phyloP scores from a whole-genome alignment of 2,329 filamentous ascomycete genomes.

The Ampelomyces quisqualis region DNA sequence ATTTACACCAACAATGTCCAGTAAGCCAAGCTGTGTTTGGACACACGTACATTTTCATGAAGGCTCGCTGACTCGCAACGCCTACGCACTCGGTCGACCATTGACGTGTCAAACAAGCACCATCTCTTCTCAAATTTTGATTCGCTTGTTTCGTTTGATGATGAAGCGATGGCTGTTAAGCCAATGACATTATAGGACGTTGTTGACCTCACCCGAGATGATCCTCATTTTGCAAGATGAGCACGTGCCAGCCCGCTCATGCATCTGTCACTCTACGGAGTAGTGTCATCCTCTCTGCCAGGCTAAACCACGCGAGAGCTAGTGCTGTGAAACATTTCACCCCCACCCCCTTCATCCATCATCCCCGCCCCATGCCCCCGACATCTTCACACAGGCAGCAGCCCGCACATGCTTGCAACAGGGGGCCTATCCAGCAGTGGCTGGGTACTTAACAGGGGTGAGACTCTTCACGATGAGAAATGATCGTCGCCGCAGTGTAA shows the following conservation, averaged over 20 bases:
- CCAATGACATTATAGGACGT: background rate
- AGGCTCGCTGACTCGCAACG: background rate
- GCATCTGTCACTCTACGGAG: slow-evolving; percentile 8
- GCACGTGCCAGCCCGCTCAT: slow-evolving; percentile 7
- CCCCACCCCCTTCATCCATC: no score
- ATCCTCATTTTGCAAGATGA: slow-evolving; percentile 3
- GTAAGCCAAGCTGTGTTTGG: background rate
- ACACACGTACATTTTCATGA: background rate
- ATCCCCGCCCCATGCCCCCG: no score
- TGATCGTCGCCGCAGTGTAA: no score
- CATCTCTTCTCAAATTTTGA: background rate
- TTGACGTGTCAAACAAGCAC: background rate
- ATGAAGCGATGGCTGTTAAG: background rate
- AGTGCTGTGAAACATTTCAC: slow-evolving; percentile 1
- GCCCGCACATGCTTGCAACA: no score
- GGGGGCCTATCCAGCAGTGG: no score
- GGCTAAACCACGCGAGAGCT: slow-evolving; percentile 1
- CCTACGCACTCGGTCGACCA: background rate
- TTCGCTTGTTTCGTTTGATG: slow-evolving; percentile 1
- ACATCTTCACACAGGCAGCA: no score
- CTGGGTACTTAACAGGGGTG: no score
- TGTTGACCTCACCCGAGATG: slow-evolving; percentile 3
- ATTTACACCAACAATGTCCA: slow-evolving; percentile 13
- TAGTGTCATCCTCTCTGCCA: background rate
- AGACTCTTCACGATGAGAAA: no score